These are phyloP conservation scores for Gnomoniopsis sp. DNA, from an alignment of 2,329 filamentous ascomycete genomes.

Conservation along the genomic window DNA sequence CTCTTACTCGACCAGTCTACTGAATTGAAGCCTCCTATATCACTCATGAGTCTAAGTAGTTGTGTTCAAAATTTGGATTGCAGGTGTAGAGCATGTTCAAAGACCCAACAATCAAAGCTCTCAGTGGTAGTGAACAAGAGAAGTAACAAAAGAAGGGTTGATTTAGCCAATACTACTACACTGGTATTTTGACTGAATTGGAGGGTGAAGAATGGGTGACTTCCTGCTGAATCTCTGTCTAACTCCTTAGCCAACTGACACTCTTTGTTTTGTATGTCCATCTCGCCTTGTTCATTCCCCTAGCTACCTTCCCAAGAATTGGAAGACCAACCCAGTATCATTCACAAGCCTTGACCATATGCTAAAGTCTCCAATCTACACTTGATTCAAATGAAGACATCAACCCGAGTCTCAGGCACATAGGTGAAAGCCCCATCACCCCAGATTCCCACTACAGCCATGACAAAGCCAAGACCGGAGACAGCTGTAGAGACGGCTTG, in stretches of 20 bases:
- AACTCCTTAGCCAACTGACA: not conserved
- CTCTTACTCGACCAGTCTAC: no score
- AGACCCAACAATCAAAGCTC: no score
- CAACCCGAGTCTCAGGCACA: conserved; percentile 11
- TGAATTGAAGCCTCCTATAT: no score
- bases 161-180: not conserved
- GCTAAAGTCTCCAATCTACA: no score
- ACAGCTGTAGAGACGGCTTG: conserved; percentile 53
- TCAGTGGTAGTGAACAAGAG: not conserved
- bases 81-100: no score
- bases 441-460: conserved; percentile 63
- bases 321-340: not conserved
- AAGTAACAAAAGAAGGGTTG: not conserved
- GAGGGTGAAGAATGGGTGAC: not conserved
- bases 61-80: not conserved
- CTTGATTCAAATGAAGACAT: not conserved
- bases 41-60: no score
- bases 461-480: conserved; percentile 53
- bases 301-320: not conserved
- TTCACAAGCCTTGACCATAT: not conserved
- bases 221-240: not conserved
- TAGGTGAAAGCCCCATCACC: conserved; percentile 14
- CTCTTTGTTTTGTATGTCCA: not conserved
- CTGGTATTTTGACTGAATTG: not conserved
- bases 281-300: not conserved